These are phyloP conservation scores for Nigrospora oryzae DNA, from an alignment of 2,329 filamentous ascomycete species.

Conservation along the genomic window DNA sequence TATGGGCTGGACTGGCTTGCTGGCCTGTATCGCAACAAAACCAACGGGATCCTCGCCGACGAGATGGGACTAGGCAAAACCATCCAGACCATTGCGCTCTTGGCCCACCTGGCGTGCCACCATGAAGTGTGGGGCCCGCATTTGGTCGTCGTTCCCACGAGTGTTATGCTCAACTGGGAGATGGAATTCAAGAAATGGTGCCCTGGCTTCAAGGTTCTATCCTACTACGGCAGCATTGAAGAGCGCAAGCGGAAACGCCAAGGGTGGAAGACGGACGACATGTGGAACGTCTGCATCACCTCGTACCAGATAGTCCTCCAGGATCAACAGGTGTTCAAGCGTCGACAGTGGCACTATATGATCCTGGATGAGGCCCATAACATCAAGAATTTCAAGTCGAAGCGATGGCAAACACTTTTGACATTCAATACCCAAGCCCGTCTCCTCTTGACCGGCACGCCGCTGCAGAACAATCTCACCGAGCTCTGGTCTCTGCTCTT, in stretches of 20 bases:
- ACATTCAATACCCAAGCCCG: slow-evolving; percentile 87
- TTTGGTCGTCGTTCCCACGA: slow-evolving; percentile 91
- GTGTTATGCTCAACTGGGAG: slow-evolving; percentile 99
- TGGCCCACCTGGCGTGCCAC: slow-evolving; percentile 85
- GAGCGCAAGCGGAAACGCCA: slow-evolving; percentile 85
- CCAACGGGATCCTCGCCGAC: slow-evolving; percentile 93
- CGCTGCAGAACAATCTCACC: slow-evolving; percentile 91
- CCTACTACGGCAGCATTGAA: slow-evolving; percentile 90
- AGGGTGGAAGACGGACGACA: slow-evolving; percentile 87
- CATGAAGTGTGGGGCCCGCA: slow-evolving; percentile 94
- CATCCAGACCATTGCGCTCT: slow-evolving; percentile 90
- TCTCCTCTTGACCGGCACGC: slow-evolving; percentile 85
- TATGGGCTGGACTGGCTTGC: slow-evolving; percentile 96
- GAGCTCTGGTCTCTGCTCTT: slow-evolving; percentile 96
- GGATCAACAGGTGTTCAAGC: slow-evolving; percentile 88
- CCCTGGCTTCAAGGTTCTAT: slow-evolving; percentile 94
- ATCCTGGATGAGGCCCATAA: slow-evolving; percentile 98
- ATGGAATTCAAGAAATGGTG: slow-evolving; percentile 99
- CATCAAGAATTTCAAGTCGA: slow-evolving; percentile 98
- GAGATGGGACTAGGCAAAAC: slow-evolving; percentile 99
- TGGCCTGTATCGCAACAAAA: slow-evolving; percentile 81
- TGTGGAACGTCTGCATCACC: slow-evolving; percentile 96
- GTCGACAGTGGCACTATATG: slow-evolving; percentile 93
- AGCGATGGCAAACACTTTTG: slow-evolving; percentile 90
- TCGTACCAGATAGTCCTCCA: slow-evolving; percentile 95